Base-by-base conservation (phyloP, 768 basidiomycete genomes). In the Clitopilus passeckerianus region DNA sequence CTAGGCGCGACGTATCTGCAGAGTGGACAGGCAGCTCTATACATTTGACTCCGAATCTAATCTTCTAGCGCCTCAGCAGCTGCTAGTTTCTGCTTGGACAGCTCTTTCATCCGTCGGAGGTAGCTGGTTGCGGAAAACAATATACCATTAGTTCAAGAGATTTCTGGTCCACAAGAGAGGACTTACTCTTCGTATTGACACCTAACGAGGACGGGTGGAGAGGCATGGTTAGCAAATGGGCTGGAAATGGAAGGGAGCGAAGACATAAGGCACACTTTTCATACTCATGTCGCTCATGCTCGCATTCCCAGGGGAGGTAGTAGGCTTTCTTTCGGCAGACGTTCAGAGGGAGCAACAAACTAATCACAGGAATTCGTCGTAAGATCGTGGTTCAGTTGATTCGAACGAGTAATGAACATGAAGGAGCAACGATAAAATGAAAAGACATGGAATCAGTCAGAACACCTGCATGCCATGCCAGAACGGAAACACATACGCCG, bases 131-230 rank as follows among this genome's bases (percentile, higher is more conserved):
- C n/a, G n/a, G n/a, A n/a, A n/a, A n/a, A n/a, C n/a, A n/a, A n/a
- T n/a, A n/a, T n/a, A n/a, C n/a, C n/a, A n/a, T 34, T 55, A 33
- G 54, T 33, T 37, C n/a, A n/a, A 3, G 54, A 20, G 30, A 6
- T 14, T 1, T 33, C 22, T 1, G n/a, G 52, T 5, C 27, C 10
- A 6, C 43, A 9, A n/a, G 33, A 22, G 34, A n/a, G 24, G 57
- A 84, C 90, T 71, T 72, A 95, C 94, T 97, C 94, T 65, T 95
- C 91, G 70, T 94, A 95, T 75, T 97, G 94, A 69, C 94, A 96
- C 75, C 93, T 96, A 61, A 1, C 44, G 57, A 53, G 34, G 58
- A 1, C 44, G 57, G 53, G 34, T 57, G 54, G 53, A 50, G 37
- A 34, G 30, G 14, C 9, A 7, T 50, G 57, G 50, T 16, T 59